Evolutionary conservation across 2,329 filamentous ascomycete species (phyloP).

Genomic region (Epichloe festucae): DNA sequence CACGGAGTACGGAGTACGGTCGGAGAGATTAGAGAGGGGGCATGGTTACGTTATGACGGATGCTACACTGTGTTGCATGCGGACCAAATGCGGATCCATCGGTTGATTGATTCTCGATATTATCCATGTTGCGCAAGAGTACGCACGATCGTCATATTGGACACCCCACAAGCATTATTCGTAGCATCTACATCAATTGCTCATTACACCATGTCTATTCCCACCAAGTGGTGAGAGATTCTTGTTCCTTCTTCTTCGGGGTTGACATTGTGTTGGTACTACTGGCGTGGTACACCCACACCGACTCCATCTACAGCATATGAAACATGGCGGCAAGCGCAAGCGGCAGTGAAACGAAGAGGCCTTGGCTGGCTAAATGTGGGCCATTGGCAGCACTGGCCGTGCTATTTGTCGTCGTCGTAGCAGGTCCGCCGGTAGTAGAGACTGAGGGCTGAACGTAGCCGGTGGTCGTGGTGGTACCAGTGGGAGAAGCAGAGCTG

Average conservation of each 20-base stretch:
- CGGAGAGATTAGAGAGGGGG: not conserved
- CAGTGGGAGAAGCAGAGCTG: not conserved
- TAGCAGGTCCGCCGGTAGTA: not conserved
- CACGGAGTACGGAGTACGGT: not conserved
- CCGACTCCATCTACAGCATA: not conserved
- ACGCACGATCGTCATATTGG: no score
- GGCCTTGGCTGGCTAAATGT: not conserved
- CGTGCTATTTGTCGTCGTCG: slow-evolving; percentile 1
- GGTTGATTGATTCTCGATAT: not conserved
- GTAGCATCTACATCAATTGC: no score
- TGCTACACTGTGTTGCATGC: not conserved
- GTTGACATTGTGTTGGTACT: no score
- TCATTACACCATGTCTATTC: no score
- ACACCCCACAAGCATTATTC: no score
- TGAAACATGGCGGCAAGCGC: slow-evolving; percentile 1
- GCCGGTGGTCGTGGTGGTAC: not conserved
- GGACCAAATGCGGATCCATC: not conserved
- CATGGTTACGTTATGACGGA: not conserved
- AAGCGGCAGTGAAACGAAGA: slow-evolving; percentile 2
- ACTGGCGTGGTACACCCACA: not conserved
- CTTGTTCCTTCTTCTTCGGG: not conserved
- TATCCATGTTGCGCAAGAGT: not conserved
- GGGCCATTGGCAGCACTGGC: not conserved
- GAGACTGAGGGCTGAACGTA: not conserved
- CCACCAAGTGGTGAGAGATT: no score